Evolutionary conservation across 202 grass and related monocot genomes (phyloP), one percentile per base, ranked within the genome.

Genomic region (Setaria viridis): DNA sequence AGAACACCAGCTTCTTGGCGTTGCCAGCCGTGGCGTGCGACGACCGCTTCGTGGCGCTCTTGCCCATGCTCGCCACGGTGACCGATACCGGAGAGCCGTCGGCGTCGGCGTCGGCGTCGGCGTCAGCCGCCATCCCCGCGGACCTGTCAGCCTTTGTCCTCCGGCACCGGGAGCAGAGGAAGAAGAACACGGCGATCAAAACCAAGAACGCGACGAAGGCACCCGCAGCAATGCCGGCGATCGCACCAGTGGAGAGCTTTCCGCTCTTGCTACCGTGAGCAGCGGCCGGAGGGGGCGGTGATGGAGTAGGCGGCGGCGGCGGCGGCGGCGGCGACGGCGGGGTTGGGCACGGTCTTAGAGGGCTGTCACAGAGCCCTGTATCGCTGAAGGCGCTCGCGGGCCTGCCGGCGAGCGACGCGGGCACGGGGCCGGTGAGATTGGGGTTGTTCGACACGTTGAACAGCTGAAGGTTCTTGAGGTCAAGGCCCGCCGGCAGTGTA

Each of bases 391-490:
- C 81, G 53, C 7, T 90, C 12, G 71, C 48, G 0, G 88, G 25
- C 54, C 46, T 62, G 1, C 65, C 11, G 14, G 79, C 70, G 33
- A 99, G 93, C 34, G 85, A 87, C 4, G n/a, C 20, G 1, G 96
- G 96, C 19, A 99, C 86, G 12, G 91, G 55, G 11, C 96, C 93
- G 49, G 80, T 87, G 15, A 99, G 82, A 64, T 67, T 67, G 50
- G 75, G 62, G 19, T 84, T 87, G n/a, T 62, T 46, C 10, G 96
- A 99, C 35, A 96, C 87, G 72, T 99, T 94, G 82, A 96, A 95
- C 0, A 29, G 76, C 34, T 56, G 57, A 13, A 99, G 74, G 1
- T 74, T 87, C 20, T 85, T 63, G 55, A 99, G 78, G 11, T 86
- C 72, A 37, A 99, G 85, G 2, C 80, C 84, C 19, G 65, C 11